These are phyloP conservation scores for Schoenoplectus triqueter DNA, from an alignment of 202 grass and related monocot genomes.

Conservation along the genomic window DNA sequence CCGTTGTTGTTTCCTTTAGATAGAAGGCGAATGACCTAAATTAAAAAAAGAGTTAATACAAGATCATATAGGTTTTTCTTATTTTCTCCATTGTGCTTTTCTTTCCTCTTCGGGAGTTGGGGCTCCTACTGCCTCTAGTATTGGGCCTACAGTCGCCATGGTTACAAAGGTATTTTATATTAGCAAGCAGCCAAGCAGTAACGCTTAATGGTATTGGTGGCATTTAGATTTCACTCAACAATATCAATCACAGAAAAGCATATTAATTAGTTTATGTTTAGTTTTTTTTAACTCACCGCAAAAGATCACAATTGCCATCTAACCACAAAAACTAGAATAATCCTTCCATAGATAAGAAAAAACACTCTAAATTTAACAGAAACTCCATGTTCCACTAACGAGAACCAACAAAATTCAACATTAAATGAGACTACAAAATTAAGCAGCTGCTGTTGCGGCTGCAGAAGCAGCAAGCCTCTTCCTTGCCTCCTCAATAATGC, in stretches of 20 bases:
- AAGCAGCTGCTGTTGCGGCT: conserved; percentile 24
- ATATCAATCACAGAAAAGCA: not conserved
- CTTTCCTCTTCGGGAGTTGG: too few relatives aligned
- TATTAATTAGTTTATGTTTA: not conserved
- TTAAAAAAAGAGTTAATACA: too few relatives aligned
- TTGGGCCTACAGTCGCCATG: too few relatives aligned
- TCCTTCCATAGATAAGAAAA: not conserved
- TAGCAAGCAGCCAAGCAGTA: too few relatives aligned
- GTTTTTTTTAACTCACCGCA: not conserved
- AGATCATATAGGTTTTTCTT: too few relatives aligned
- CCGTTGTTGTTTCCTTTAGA: too few relatives aligned
- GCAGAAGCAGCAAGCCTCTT: conserved; percentile 44
- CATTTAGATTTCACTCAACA: too few relatives aligned
- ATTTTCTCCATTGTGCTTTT: too few relatives aligned
- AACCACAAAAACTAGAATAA: not conserved
- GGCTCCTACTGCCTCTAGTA: too few relatives aligned
- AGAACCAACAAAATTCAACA: conserved; percentile 17
- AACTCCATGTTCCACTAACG: not conserved
- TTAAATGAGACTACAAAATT: conserved; percentile 17
- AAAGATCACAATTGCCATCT: not conserved
- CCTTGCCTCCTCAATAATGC: conserved; percentile 47
- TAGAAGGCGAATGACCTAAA: too few relatives aligned
- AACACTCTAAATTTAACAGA: not conserved
- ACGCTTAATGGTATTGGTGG: too few relatives aligned
- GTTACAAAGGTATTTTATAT: too few relatives aligned